A percentile compares a stretch with the other conserved stretches of the same genome.
phyloP scores from a whole-genome alignment of 192 early-diverging fungal genomes.

The Lunasporangiospora selenospora region DNA sequence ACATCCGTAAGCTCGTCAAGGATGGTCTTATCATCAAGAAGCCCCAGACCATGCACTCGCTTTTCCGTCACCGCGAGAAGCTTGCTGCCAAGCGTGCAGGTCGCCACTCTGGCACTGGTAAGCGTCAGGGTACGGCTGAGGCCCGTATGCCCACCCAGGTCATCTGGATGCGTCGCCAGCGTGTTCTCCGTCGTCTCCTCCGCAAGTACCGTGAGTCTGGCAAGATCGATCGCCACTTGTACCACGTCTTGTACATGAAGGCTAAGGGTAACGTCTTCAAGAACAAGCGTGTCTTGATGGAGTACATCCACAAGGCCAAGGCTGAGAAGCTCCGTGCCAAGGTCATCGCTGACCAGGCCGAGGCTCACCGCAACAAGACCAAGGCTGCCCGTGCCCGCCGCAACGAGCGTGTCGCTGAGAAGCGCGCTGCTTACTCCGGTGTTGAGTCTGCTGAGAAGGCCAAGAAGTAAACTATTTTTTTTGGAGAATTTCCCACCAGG shows the following conservation, averaged over 20 bases:
- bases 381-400: constrained; percentile 96
- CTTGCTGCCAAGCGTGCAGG: constrained; percentile 95
- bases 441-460: constrained; percentile 37
- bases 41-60: constrained; percentile 86
- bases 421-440: constrained; percentile 82
- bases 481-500: background rate
- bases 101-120: constrained; percentile 95
- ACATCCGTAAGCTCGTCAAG: constrained; percentile 97
- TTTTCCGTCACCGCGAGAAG: constrained; percentile 92
- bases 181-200: constrained; percentile 92
- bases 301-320: constrained; percentile 99
- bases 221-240: constrained; percentile 98
- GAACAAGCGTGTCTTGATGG: constrained; percentile 99
- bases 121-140: constrained; percentile 94
- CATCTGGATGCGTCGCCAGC: constrained; percentile 98
- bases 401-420: constrained; percentile 82
- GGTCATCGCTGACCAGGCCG: constrained; percentile 94
- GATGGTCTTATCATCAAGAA: constrained; percentile 97
- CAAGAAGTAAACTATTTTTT: constrained; percentile 42
- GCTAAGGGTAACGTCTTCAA: constrained; percentile 99
- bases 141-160: constrained; percentile 95
- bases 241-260: constrained; percentile 96
- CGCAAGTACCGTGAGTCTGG: constrained; percentile 96
- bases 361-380: constrained; percentile 95
- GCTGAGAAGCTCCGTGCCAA: constrained; percentile 95